phyloP scores from a whole-genome alignment of 1,284 basidiomycete species.

The Chalciporus sp. region DNA sequence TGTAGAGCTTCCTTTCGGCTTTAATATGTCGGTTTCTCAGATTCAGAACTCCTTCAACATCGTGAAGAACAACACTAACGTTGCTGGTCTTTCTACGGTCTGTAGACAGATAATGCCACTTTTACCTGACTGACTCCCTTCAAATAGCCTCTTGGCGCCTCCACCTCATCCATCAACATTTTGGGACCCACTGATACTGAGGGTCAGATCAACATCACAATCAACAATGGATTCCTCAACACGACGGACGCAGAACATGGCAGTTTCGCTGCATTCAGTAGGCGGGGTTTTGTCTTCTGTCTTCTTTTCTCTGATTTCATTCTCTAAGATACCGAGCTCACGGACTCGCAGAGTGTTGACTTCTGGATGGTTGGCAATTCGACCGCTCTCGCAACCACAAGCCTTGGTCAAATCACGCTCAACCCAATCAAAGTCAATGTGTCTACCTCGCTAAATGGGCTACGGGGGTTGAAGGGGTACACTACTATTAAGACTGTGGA shows the following conservation, averaged over 20 bases:
- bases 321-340: constrained; percentile 52
- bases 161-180: constrained; percentile 56
- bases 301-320: constrained; percentile 3
- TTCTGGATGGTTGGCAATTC: constrained; percentile 70
- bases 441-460: constrained; percentile 62
- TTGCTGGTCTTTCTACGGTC: constrained; percentile 62
- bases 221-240: constrained; percentile 56
- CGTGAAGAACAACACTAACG: constrained; percentile 49
- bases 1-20: constrained; percentile 77
- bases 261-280: constrained; percentile 62
- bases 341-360: constrained; percentile 44
- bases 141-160: constrained; percentile 57
- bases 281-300: constrained; percentile 18
- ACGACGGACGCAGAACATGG: constrained; percentile 53
- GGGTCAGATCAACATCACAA: constrained; percentile 69
- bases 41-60: constrained; percentile 73
- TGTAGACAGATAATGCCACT: constrained; percentile 16
- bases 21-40: constrained; percentile 61
- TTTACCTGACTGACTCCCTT: constrained; percentile 16
- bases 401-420: constrained; percentile 70
- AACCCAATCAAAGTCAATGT: constrained; percentile 78
- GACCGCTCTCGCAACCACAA: constrained; percentile 65
- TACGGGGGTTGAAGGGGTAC: constrained; percentile 62
- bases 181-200: constrained; percentile 57
- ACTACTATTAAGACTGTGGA: constrained; percentile 67